A percentile compares a stretch with the other conserved stretches of the same genome.
Conservation (phyloP, 345 rosid species). For the Salix dunnii region DNA sequence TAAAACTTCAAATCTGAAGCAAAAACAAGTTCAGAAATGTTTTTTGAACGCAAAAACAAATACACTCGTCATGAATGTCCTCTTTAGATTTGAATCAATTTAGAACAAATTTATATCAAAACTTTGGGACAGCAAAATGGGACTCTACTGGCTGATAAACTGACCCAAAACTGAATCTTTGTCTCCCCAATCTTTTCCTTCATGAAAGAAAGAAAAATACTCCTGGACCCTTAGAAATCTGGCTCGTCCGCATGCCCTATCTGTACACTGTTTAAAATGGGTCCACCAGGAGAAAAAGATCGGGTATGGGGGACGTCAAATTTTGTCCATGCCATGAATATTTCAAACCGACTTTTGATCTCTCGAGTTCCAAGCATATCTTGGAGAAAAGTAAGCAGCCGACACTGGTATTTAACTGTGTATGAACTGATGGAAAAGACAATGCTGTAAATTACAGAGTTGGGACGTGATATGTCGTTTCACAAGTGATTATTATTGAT, state of each 20-base stretch:
- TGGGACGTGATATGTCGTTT: too few relatives aligned
- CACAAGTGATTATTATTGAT: too few relatives aligned
- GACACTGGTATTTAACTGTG: background rate
- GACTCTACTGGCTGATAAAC: background rate
- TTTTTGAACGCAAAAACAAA: too few relatives aligned
- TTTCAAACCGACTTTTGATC: background rate
- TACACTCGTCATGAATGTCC: background rate
- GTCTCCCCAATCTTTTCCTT: slow-evolving; percentile 16
- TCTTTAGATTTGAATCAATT: background rate
- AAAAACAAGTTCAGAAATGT: too few relatives aligned
- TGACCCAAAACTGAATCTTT: slow-evolving; percentile 14
- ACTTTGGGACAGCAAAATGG: background rate
- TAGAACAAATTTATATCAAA: background rate
- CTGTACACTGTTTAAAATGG: background rate
- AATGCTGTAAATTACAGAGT: background rate
- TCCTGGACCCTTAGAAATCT: slow-evolving; percentile 2
- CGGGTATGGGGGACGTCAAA: slow-evolving; percentile 11
- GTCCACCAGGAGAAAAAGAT: slow-evolving; percentile 10
- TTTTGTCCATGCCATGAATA: background rate
- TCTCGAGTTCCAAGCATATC: background rate
- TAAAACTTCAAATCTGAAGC: too few relatives aligned
- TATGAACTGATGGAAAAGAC: background rate
- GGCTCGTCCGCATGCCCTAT: slow-evolving; percentile 9
- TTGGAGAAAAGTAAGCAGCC: background rate
- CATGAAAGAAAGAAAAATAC: background rate